Evolutionary conservation across 768 basidiomycete genomes (phyloP), one percentile per base, ranked within the genome.

Genomic region (Kwoniella botswanensis): DNA sequence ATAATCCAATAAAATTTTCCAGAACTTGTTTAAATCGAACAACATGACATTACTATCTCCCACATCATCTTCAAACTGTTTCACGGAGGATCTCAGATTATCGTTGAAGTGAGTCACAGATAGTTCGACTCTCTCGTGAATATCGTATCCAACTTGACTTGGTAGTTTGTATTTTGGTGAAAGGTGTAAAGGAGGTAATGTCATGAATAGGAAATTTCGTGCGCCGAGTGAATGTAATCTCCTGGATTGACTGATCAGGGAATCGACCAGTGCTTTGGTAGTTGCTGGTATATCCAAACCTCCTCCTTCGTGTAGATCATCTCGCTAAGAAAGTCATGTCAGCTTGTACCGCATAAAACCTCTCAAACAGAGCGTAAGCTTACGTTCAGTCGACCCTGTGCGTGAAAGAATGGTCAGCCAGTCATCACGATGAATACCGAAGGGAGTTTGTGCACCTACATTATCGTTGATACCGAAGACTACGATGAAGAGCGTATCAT

Each of bases 401-500:
- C 26, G 54, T 15, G 10, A 2, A 43, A 17, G 13, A 60, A 2
- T 13, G 21, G 24, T 58, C 56, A 15, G 13, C 17, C n/a, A 29
- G 58, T 60, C 35, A 60, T 11, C 35, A 35, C 13, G 58, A 35
- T 43, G 24, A 1, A 35, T 35, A 35, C 7, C 26, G 24, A 35
- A 29, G 24, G n/a, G 35, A 42, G 42, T 44, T n/a, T 42, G 29
- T 17, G 10, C 12, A 63, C 70, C 26, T 43, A 67, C 71, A 63
- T 69, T 68, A 65, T 72, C 71, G 17, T 72, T 72, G 67, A 72
- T 72, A 54, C 71, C 71, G 52, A 72, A 72, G 22, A 69, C 56
- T 24, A 69, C 62, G 18, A 72, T 63, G 50, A 72, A 72, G 9
- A 72, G 71, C 11, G 71, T 53, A 26, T 72, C 63, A 58, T 73